Evolutionary conservation across 352 stramenopile species (phyloP).

Genomic region (Blastocystis sp.): DNA sequence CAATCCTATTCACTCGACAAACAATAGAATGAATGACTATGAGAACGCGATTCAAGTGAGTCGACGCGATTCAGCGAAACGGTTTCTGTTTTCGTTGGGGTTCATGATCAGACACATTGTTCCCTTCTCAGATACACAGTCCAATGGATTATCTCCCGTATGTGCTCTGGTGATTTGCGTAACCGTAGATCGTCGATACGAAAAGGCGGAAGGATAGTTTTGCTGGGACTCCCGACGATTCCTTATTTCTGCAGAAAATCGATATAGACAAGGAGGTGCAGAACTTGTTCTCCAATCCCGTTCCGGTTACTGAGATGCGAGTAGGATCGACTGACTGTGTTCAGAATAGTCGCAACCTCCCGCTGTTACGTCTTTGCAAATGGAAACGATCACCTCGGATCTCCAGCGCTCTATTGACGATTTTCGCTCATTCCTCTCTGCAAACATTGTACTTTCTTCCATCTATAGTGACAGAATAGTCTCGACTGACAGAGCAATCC

Average conservation of each 20-base stretch:
- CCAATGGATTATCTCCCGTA: neutral
- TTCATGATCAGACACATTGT: conserved; percentile 2
- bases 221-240: neutral
- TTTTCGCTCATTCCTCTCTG: neutral
- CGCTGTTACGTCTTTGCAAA: neutral
- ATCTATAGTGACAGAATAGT: neutral
- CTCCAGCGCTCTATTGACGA: neutral
- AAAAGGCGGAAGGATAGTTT: neutral
- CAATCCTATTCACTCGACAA: neutral
- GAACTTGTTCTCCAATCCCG: neutral
- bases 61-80: too few relatives aligned
- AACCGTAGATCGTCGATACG: neutral
- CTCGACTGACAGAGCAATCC: neutral
- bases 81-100: too few relatives aligned
- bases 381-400: neutral
- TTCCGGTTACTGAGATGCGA: neutral
- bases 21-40: conserved; percentile 15
- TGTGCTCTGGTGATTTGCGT: neutral
- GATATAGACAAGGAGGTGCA: conserved; percentile 49
- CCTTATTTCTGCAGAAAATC: conserved; percentile 11
- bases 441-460: neutral
- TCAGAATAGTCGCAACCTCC: neutral
- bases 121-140: conserved; percentile 16
- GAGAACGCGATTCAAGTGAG: too few relatives aligned
- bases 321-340: neutral